phyloP scores from a whole-genome alignment of 1,139 yeast genomes.

The Geotrichum siamense region DNA sequence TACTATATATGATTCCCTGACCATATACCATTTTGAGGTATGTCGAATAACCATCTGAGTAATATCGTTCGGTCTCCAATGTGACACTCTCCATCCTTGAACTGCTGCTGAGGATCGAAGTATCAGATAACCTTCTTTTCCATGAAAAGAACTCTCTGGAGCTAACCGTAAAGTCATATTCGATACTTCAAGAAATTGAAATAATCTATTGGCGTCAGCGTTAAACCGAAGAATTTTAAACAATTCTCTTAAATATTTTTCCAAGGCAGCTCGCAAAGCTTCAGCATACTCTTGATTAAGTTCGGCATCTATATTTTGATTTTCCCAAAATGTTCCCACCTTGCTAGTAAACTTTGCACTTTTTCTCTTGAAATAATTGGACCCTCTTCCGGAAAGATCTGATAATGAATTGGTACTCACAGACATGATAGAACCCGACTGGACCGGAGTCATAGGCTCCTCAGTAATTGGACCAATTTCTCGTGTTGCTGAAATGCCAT shows the following conservation, averaged over 20 bases:
- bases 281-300: conserved; percentile 36
- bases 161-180: conserved; percentile 80
- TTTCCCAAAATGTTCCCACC: conserved; percentile 11
- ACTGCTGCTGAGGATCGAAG: conserved; percentile 75
- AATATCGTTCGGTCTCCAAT: conserved; percentile 70
- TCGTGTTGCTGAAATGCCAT: no score
- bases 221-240: conserved; percentile 54
- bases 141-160: conserved; percentile 72
- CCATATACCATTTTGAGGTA: conserved; percentile 84
- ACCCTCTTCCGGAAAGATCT: conserved; percentile 9
- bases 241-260: conserved; percentile 54
- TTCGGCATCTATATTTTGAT: conserved; percentile 15
- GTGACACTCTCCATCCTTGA: conserved; percentile 96
- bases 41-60: conserved; percentile 72
- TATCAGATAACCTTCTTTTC: conserved; percentile 83
- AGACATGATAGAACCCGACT: conserved; percentile 8
- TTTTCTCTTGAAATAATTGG: conserved; percentile 10
- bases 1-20: conserved; percentile 76
- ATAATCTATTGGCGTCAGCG: conserved; percentile 74
- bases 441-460: conserved; percentile 1
- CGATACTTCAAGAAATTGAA: conserved; percentile 83
- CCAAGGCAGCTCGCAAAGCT: conserved; percentile 12
- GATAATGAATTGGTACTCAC: conserved; percentile 12
- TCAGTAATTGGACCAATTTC: neutral
- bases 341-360: conserved; percentile 10